Conservation (phyloP, 2,329 filamentous ascomycete species). For the Colletotrichum sidae region DNA sequence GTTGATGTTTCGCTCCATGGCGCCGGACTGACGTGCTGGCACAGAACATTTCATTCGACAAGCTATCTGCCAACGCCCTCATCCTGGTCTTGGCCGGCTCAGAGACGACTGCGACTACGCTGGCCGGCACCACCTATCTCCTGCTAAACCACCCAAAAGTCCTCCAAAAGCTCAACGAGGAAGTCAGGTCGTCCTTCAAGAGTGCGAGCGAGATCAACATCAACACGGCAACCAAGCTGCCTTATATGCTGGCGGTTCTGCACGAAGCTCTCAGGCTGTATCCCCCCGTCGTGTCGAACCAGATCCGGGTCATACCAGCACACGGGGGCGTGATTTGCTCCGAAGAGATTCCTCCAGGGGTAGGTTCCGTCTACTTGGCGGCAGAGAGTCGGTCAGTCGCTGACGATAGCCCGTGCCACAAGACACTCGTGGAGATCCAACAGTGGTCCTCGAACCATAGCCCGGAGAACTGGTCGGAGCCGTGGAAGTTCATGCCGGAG, state of each 20-base stretch:
- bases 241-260: constrained; percentile 54
- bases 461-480: background rate
- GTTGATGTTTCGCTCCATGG: background rate
- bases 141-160: constrained; percentile 47
- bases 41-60: constrained; percentile 38
- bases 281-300: constrained; percentile 43
- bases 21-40: no score
- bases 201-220: constrained; percentile 52
- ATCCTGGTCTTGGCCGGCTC: constrained; percentile 50
- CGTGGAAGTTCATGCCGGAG: constrained; percentile 26
- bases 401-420: background rate
- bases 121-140: constrained; percentile 54
- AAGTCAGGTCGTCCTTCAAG: constrained; percentile 53
- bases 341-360: constrained; percentile 44
- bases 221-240: constrained; percentile 43
- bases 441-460: background rate
- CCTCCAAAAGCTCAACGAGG: constrained; percentile 47
- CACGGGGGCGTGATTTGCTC: constrained; percentile 47
- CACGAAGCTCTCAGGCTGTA: constrained; percentile 55
- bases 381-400: no score
- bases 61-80: constrained; percentile 35
- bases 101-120: constrained; percentile 58
- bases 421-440: constrained; percentile 16
- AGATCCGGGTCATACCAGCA: constrained; percentile 43
- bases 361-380: background rate